Evolutionary conservation across 83 land plant species (phyloP).

Genomic region (Larix sibirica): DNA sequence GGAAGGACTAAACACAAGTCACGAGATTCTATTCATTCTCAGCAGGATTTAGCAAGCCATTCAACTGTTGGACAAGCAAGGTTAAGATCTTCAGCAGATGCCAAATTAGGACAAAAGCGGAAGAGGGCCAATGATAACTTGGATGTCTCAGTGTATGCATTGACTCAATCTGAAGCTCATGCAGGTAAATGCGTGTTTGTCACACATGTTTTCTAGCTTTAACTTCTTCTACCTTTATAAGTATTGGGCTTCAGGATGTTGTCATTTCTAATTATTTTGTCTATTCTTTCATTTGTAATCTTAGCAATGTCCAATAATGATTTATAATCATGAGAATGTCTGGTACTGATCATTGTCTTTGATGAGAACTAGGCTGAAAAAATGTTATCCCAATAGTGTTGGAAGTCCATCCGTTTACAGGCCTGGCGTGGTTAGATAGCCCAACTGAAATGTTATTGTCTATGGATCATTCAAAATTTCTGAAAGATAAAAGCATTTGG

Average conservation of each 20-base stretch:
- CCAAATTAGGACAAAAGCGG: conserved; percentile 22
- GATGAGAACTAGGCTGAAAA: background rate
- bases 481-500: too few species aligned
- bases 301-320: background rate
- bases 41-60: conserved; percentile 12
- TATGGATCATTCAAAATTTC: background rate
- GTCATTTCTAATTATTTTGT: background rate
- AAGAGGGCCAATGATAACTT: conserved; percentile 13
- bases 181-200: conserved; percentile 18
- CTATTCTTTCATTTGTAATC: background rate
- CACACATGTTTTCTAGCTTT: background rate
- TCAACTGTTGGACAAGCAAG: conserved; percentile 3
- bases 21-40: conserved; percentile 13
- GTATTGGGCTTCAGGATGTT: too few species aligned
- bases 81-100: conserved; percentile 12
- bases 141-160: conserved; percentile 24
- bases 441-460: background rate
- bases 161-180: conserved; percentile 26
- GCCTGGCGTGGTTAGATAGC: background rate
- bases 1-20: conserved; percentile 11
- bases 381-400: background rate
- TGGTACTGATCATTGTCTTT: background rate
- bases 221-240: background rate
- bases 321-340: background rate
- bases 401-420: background rate